Evolutionary conservation across 345 rosid genomes (phyloP).

Genomic region (Clausena lansium): DNA sequence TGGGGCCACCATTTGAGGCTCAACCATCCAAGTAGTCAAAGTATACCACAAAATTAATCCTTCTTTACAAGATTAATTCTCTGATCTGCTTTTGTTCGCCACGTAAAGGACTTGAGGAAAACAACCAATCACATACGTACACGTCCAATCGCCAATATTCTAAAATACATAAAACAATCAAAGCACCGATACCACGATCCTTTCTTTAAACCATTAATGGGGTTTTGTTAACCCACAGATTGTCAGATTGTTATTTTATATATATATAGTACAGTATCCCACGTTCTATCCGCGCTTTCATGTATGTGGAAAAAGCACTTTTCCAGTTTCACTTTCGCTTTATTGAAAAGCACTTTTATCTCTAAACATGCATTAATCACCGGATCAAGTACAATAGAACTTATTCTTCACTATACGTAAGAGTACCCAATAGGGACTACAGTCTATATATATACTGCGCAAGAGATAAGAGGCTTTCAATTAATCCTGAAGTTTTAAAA

Average conservation of each 20-base stretch:
- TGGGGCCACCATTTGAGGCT: too few relatives aligned
- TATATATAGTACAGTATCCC: background rate
- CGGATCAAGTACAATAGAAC: background rate
- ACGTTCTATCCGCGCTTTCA: background rate
- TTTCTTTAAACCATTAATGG: background rate
- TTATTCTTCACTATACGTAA: background rate
- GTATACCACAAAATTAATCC: too few relatives aligned
- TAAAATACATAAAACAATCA: background rate
- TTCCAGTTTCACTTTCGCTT: background rate
- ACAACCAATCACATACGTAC: too few relatives aligned
- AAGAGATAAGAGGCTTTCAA: background rate
- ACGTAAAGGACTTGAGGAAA: too few relatives aligned
- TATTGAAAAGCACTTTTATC: background rate
- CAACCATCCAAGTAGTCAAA: too few relatives aligned
- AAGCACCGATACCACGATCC: background rate
- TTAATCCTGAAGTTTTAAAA: background rate
- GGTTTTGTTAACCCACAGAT: constrained; percentile 8
- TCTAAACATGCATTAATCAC: background rate
- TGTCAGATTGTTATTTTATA: background rate
- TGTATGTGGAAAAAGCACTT: background rate
- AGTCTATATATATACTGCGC: background rate
- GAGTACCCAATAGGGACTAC: background rate
- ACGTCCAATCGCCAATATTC: background rate
- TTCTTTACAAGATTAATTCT: too few relatives aligned
- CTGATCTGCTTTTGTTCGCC: too few relatives aligned